Base-by-base conservation (phyloP, 768 basidiomycete genomes). In the Lactarius sanguifluus region DNA sequence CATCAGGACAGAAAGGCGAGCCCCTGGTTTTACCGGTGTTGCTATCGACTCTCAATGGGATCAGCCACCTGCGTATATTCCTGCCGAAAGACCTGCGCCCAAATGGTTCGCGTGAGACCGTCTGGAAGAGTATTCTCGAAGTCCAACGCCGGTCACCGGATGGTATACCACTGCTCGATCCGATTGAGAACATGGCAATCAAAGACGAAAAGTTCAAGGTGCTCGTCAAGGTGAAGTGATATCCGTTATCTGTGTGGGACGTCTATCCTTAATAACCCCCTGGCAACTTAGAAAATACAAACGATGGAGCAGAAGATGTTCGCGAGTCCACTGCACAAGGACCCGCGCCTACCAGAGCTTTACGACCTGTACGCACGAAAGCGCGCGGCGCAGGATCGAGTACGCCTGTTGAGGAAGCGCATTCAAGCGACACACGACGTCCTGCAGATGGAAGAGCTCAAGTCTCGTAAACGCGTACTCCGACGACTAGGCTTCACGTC, bases 381-480 rank as follows among this genome's bases (percentile, higher is more conserved):
- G 76, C 88, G 87, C 71, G 83, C 86, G 34, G 79, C 83, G 50
- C 87, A 88, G 70, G 80, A 85, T 36, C 83, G 84, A 41, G 87
- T 95, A 63, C 88, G 92, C 10, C 80, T 84, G 25, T 80, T 96
- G 47, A 96, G 91, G 80, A 91, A 89, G 76, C 88, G 87, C 38
- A 95, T 98, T 52, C 89, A 91, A 69, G 85, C 91, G 0, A 96
- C 96, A 0, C 89, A 95, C 60, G 95, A 97, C 68, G 85, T 99
- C 10, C 79, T 98, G 50, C 96, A 98, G 75, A 83, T 98, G 60
- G 97, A 98, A 76, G 97, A 99, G 76, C 88, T 99, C 73, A 96
- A 96, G 77, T 89, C 87, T 71, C 84, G 97, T 64, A 98, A 98
- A 77, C 92, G 96, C 28, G 96, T 97, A 0, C 82, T 98, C 32